Conservation (phyloP, 345 rosid species). For the Melastoma malabathricum region DNA sequence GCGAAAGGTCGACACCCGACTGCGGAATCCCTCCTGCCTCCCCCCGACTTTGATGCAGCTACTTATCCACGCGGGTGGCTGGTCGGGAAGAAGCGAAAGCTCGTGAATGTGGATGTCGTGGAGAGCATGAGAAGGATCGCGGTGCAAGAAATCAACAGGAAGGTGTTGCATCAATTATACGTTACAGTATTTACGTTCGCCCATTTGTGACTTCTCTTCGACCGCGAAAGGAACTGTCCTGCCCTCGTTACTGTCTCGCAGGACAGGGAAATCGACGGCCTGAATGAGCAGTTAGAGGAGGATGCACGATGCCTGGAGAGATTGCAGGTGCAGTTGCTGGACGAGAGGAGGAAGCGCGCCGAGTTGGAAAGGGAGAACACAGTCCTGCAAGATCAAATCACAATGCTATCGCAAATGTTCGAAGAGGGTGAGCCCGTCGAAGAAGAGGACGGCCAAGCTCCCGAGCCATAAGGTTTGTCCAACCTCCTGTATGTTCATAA, state of each 20-base stretch:
- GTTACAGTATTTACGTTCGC: not conserved
- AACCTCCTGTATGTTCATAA: not conserved
- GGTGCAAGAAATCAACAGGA: constrained; percentile 89
- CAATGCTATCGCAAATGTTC: constrained; percentile 75
- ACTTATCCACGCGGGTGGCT: constrained; percentile 88
- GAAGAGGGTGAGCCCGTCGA: constrained; percentile 41
- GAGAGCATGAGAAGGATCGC: constrained; percentile 98
- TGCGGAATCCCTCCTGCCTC: constrained; percentile 70
- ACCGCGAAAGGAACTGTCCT: not conserved
- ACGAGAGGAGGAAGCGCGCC: constrained; percentile 63
- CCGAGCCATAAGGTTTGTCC: too few relatives aligned
- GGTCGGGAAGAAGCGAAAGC: constrained; percentile 85
- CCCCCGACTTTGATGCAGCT: constrained; percentile 79
- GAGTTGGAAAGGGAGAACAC: constrained; percentile 73
- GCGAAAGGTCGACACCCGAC: constrained; percentile 33
- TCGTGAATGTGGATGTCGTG: constrained; percentile 86
- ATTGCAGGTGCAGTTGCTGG: constrained; percentile 65
- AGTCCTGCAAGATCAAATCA: constrained; percentile 67
- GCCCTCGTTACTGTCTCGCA: constrained; percentile 13
- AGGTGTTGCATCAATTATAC: constrained; percentile 27
- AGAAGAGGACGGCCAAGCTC: constrained; percentile 14
- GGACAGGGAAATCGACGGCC: constrained; percentile 83
- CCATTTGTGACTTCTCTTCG: not conserved
- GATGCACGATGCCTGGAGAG: constrained; percentile 73
- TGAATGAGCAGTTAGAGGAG: constrained; percentile 88